Conservation (phyloP, 768 basidiomycete species). For the Serendipita indica region DNA sequence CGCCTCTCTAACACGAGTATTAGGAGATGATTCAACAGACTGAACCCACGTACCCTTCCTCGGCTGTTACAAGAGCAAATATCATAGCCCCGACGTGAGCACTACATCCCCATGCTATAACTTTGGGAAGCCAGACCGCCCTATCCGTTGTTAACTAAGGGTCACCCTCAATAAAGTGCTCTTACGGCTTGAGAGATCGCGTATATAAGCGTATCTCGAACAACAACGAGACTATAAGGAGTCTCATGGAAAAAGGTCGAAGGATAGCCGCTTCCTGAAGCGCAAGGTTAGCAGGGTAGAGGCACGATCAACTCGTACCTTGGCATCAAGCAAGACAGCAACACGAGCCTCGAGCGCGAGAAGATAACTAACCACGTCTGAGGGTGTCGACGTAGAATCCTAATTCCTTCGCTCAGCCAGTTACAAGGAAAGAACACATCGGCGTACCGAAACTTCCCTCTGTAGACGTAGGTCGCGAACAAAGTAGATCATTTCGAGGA, state of each 20-base stretch:
- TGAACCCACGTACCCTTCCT: neutral
- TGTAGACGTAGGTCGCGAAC: slow-evolving; percentile 33
- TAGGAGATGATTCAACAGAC: neutral
- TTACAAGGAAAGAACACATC: no score
- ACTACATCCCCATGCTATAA: slow-evolving; percentile 23
- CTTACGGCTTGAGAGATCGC: slow-evolving; percentile 49
- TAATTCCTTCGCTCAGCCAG: no score
- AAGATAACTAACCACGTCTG: slow-evolving; percentile 27
- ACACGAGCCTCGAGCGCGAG: slow-evolving; percentile 41
- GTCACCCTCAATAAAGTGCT: slow-evolving; percentile 28
- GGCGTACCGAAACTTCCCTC: no score
- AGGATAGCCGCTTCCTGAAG: slow-evolving; percentile 37
- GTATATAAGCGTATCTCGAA: slow-evolving; percentile 49
- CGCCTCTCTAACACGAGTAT: neutral
- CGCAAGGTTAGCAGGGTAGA: neutral
- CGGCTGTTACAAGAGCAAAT: neutral
- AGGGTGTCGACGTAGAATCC: slow-evolving; percentile 9
- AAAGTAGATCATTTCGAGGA: slow-evolving; percentile 41
- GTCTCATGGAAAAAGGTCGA: slow-evolving; percentile 42
- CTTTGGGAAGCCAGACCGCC: slow-evolving; percentile 19
- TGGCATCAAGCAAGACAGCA: slow-evolving; percentile 39
- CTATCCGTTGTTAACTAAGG: slow-evolving; percentile 23
- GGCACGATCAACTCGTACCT: slow-evolving; percentile 27
- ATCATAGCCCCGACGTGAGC: slow-evolving; percentile 15
- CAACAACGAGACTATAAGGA: slow-evolving; percentile 46